Conservation (phyloP, 176 grass and related monocot genomes). For the Carex littledalei region DNA sequence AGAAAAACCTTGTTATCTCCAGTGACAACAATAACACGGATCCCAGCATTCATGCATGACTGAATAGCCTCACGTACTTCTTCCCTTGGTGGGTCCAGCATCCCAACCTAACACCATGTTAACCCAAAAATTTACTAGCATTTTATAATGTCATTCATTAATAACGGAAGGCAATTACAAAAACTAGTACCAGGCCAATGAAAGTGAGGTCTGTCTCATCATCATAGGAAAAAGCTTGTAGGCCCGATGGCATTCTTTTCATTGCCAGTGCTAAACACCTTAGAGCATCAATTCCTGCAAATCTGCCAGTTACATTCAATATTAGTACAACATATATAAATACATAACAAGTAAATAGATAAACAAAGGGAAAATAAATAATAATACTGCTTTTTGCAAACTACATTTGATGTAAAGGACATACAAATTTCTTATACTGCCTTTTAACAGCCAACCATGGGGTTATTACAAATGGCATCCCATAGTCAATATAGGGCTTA, state of each 20-base stretch:
- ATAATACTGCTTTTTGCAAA: not conserved
- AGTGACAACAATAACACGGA: conserved; percentile 98
- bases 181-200: conserved; percentile 79
- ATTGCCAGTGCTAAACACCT: conserved; percentile 91
- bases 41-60: conserved; percentile 92
- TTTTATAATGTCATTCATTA: conserved; percentile 12
- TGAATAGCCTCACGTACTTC: conserved; percentile 85
- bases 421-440: not conserved
- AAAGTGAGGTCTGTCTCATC: conserved; percentile 94
- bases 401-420: not conserved
- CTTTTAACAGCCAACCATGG: not conserved
- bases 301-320: conserved; percentile 35
- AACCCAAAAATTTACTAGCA: conserved; percentile 25
- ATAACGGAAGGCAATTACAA: conserved; percentile 15
- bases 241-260: conserved; percentile 83
- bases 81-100: conserved; percentile 96
- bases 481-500: not conserved
- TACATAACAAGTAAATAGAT: not conserved
- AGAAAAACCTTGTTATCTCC: conserved; percentile 89
- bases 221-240: conserved; percentile 67
- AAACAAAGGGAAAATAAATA: not conserved
- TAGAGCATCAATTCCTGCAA: conserved; percentile 89
- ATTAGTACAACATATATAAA: not conserved
- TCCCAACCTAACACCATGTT: conserved; percentile 58
- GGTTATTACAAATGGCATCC: not conserved